Base-by-base conservation (phyloP, 108 stramenopile species). In the Chaetoceros tenuissimus region DNA sequence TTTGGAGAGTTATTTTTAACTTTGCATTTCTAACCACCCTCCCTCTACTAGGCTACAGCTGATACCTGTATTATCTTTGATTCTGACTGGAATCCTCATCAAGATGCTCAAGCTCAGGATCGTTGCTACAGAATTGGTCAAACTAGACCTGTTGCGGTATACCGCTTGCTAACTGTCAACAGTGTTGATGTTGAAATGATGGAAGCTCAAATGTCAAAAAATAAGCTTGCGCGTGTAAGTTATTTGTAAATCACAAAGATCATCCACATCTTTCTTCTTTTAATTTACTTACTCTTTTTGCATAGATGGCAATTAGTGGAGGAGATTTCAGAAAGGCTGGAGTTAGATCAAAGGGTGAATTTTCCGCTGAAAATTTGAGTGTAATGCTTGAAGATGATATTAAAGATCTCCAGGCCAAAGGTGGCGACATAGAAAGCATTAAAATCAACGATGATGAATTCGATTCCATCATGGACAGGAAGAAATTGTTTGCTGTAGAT, bases 1-100 rank as follows among this genome's bases (percentile, higher is more conserved):
- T n/a, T n/a, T n/a, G n/a, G n/a, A n/a, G n/a, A n/a, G n/a, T n/a
- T n/a, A n/a, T n/a, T n/a, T n/a, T n/a, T n/a, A n/a, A n/a, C 34
- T 40, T 40, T 40, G 13, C 8, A 16, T 21, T 21, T 59, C 24
- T 27, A 49, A 54, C 52, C n/a, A 68, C 58, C 46, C 29, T 77
- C 30, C 17, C 22, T 51, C 50, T 45, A 63, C 62, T 3, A 64
- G 54, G 79, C 82, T 23, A 76, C 84, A 40, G 98, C 98, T 19
- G 99, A 99, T 64, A 99, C 96, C 0, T 96, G 95, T 62, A 97
- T 99, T 62, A 92, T 98, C 51, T 99, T 96, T 71, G 99, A 99
- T 62, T 83, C 80, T 58, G 97, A 99, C 69, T 98, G 96, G 96
- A 99, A 99, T 67, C 99, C 99, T 16, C 91, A 92, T 66, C 79